A percentile compares a stretch with the other conserved stretches of the same genome.
Conservation (phyloP, 768 basidiomycete genomes). For the Suillus sp. region DNA sequence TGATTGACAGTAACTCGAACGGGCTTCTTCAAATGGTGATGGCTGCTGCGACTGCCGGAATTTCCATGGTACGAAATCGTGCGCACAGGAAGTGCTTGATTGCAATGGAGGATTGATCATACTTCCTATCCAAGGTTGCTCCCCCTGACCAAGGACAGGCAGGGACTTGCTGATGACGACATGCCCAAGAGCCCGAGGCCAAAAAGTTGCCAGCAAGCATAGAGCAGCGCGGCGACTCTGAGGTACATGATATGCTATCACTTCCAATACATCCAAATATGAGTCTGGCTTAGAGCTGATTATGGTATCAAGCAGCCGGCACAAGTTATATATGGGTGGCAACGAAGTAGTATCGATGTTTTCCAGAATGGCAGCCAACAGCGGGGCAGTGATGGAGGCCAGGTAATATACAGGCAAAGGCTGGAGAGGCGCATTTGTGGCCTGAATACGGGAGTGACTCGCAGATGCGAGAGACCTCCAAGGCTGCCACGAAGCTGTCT, state of each 20-base stretch:
- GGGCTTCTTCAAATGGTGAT: constrained; percentile 32
- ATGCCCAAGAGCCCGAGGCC: constrained; percentile 74
- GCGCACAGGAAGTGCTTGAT: constrained; percentile 29
- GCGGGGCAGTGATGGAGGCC: constrained; percentile 60
- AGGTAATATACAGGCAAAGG: constrained; percentile 56
- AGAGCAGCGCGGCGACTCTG: constrained; percentile 58
- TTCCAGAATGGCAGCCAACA: constrained; percentile 65
- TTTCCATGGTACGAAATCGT: constrained; percentile 74
- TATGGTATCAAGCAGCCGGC: constrained; percentile 55
- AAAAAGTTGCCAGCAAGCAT: constrained; percentile 57
- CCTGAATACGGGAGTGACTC: constrained; percentile 36
- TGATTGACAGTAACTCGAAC: constrained; percentile 52
- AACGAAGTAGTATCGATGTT: constrained; percentile 44
- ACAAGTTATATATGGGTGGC: constrained; percentile 46
- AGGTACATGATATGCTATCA: constrained; percentile 66
- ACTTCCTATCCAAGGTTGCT: background rate
- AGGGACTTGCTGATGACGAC: constrained; percentile 57
- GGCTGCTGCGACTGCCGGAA: constrained; percentile 39
- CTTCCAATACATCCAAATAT: constrained; percentile 70
- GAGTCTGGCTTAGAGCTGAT: constrained; percentile 63
- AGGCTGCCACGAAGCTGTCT: constrained; percentile 26
- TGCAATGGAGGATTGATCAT: constrained; percentile 36
- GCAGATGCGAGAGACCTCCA: constrained; percentile 28
- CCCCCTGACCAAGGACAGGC: constrained; percentile 34
- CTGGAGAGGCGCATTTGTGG: constrained; percentile 62